Conservation (phyloP, 1,139 yeast species). For the Geotrichum citri-aurantii region DNA sequence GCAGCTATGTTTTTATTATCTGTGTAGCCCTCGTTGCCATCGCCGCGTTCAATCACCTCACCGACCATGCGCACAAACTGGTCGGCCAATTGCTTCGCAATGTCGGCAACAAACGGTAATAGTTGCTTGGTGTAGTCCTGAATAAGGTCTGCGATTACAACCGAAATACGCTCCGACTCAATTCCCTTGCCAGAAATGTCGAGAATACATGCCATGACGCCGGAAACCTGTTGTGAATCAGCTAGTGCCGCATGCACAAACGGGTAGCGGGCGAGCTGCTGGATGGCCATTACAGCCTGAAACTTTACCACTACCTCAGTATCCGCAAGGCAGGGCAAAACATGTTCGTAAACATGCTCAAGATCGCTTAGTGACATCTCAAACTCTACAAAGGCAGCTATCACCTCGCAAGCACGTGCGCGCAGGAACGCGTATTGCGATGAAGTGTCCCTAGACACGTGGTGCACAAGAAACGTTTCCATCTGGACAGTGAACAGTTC, state of each 20-base stretch:
- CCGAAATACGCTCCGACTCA: constrained; percentile 80
- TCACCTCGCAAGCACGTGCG: constrained; percentile 78
- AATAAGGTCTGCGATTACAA: constrained; percentile 93
- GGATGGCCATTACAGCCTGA: constrained; percentile 80
- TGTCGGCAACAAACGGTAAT: constrained; percentile 87
- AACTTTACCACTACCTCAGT: constrained; percentile 69
- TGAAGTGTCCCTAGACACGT: constrained; percentile 65
- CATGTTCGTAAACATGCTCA: constrained; percentile 56
- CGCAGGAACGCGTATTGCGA: constrained; percentile 69
- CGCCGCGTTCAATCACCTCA: constrained; percentile 45
- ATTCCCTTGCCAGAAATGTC: constrained; percentile 63
- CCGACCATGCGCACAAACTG: constrained; percentile 70
- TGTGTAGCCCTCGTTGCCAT: constrained; percentile 44
- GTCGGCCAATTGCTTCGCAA: constrained; percentile 71
- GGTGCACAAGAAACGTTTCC: constrained; percentile 59
- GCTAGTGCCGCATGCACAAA: constrained; percentile 64
- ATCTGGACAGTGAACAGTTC: constrained; percentile 61
- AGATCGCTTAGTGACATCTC: constrained; percentile 36
- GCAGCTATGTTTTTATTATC: constrained; percentile 71
- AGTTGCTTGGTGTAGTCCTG: constrained; percentile 81
- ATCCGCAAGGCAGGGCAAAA: constrained; percentile 52
- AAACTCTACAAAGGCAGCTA: constrained; percentile 49
- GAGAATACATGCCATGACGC: constrained; percentile 74
- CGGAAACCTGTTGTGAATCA: constrained; percentile 50
- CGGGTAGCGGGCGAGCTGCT: constrained; percentile 61